Percentiles rank a stretch among this genome's conserved stretches.
Evolutionary conservation across 768 basidiomycete species (phyloP).

Genomic region (Tephrocybe rancida): DNA sequence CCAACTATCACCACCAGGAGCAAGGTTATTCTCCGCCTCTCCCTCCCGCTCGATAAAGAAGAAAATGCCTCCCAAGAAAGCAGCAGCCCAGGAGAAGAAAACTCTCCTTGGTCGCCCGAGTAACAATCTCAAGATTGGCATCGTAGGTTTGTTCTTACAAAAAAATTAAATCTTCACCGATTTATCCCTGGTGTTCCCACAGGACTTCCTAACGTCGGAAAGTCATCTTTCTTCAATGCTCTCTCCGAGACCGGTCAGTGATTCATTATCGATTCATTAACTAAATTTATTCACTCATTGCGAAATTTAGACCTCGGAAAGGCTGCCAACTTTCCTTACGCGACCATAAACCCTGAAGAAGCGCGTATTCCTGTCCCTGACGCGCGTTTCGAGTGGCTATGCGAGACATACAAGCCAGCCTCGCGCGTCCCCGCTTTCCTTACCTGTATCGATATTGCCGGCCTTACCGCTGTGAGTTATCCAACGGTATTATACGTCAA

Average conservation of each 20-base stretch:
- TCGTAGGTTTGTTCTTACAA: conserved; percentile 77
- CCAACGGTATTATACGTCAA: neutral
- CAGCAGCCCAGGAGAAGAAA: conserved; percentile 77
- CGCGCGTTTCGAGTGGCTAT: conserved; percentile 92
- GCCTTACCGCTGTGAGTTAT: conserved; percentile 81
- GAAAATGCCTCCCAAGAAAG: conserved; percentile 94
- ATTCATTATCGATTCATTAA: conserved; percentile 11
- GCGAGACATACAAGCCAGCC: conserved; percentile 85
- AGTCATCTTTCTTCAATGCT: conserved; percentile 98
- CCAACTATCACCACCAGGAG: neutral
- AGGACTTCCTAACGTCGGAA: conserved; percentile 97
- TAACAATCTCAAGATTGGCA: conserved; percentile 98
- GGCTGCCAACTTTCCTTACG: conserved; percentile 97
- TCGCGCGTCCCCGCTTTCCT: conserved; percentile 91
- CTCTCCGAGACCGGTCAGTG: conserved; percentile 85
- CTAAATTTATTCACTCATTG: neutral
- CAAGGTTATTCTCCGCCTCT: conserved; percentile 38
- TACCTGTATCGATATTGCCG: conserved; percentile 98
- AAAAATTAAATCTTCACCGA: conserved; percentile 20
- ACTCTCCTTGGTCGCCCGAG: conserved; percentile 84
- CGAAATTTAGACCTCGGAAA: conserved; percentile 73
- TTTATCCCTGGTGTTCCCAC: conserved; percentile 10
- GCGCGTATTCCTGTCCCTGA: conserved; percentile 97
- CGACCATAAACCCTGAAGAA: conserved; percentile 91
- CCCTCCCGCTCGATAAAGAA: conserved; percentile 44